Evolutionary conservation across 805 yeast genomes (phyloP), one percentile per base, ranked within the genome.

Genomic region (Candida ovalis): DNA sequence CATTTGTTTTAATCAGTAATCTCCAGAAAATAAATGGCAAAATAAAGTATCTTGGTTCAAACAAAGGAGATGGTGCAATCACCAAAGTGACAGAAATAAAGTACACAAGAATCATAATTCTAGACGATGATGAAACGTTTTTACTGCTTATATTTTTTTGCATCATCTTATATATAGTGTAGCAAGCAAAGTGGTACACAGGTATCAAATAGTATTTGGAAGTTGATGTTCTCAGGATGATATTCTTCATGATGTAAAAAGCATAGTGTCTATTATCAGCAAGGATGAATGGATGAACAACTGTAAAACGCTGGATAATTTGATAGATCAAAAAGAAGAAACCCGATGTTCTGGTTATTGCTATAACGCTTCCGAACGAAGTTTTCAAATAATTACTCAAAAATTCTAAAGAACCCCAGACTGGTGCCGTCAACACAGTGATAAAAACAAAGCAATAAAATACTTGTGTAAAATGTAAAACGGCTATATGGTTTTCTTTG

Each of bases 251-350:
- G 33, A 94, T 68, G 66, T 94, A 94, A 64, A 94, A 94, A 0
- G 96, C 82, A 63, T 82, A 89, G 66, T 94, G 99, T 58, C 99
- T 79, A 69, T 94, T 94, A 65, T 94, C 99, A 0, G 98, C 95
- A 40, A 92, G 73, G 36, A 94, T 66, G 64, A 92, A 94, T 7
- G 97, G 97, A 64, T 94, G 99, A 2, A 82, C 83, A 2, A 84
- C 71, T 0, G 97, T 87, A 63, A 76, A 84, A 49, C 72, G 72
- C 33, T 81, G 71, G 19, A 88, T 74, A 2, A 79, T 59, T 18
- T 73, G 54, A 53, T 69, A 68, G 22, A 86, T 76, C 4, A 48
- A 36, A 28, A 59, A 55, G 22, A 58, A 43, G 61, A 60, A 61
- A 3, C 50, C 45, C 0, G 47, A 33, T 44, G 63, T 64, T 40